A percentile compares a stretch with the other conserved stretches of the same genome.
Conservation (phyloP, 805 yeast species). For the Maudiozyma turicensis region DNA sequence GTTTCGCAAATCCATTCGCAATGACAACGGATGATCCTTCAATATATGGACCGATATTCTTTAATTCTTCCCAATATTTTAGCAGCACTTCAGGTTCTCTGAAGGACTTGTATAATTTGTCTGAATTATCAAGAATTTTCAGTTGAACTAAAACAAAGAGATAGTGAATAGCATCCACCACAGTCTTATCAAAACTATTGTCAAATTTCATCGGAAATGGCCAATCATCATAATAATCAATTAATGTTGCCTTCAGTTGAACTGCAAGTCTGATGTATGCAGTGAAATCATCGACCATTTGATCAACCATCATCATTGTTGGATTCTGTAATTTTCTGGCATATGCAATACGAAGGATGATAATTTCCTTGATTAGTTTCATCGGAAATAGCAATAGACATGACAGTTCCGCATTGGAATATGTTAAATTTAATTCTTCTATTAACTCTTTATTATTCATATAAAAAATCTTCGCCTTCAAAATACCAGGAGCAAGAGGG, state of each 20-base stretch:
- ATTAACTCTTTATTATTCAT: conserved; percentile 51
- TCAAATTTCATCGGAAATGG: conserved; percentile 55
- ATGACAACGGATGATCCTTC: conserved; percentile 76
- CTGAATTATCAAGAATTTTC: conserved; percentile 71
- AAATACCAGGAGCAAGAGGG: conserved; percentile 72
- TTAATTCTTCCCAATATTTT: conserved; percentile 69
- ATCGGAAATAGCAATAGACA: conserved; percentile 68
- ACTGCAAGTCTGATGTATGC: conserved; percentile 68
- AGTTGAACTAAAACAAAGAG: conserved; percentile 63
- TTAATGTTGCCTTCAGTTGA: conserved; percentile 58
- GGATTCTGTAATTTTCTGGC: conserved; percentile 76
- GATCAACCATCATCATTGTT: conserved; percentile 93
- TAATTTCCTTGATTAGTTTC: conserved; percentile 67
- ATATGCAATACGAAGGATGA: conserved; percentile 61
- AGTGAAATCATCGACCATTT: conserved; percentile 77
- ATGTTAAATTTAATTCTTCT: conserved; percentile 62
- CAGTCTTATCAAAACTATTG: conserved; percentile 51
- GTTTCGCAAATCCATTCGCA: conserved; percentile 60
- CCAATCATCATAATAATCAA: conserved; percentile 60
- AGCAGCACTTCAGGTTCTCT: conserved; percentile 88
- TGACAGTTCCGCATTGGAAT: conserved; percentile 55
- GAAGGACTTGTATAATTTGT: conserved; percentile 66
- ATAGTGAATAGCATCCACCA: conserved; percentile 65
- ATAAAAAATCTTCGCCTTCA: conserved; percentile 67
- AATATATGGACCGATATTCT: conserved; percentile 64